Conservation (phyloP, 345 rosid genomes). For the Corchorus capsularis region DNA sequence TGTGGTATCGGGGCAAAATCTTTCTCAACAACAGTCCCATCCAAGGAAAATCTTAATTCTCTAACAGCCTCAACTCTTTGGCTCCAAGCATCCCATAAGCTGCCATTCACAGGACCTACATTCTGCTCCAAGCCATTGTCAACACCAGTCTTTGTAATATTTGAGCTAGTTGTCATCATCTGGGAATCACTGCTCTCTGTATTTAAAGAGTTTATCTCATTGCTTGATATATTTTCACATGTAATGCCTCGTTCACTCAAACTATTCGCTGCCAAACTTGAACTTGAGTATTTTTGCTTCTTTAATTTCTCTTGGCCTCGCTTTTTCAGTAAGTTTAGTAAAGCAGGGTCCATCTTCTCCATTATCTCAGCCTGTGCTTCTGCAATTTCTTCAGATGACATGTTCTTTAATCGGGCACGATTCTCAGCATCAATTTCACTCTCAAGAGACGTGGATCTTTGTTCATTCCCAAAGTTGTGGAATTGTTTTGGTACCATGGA, state of each 20-base stretch:
- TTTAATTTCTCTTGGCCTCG: conserved; percentile 62
- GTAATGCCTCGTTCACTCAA: conserved; percentile 6
- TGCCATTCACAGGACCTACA: conserved; percentile 29
- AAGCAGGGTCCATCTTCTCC: conserved; percentile 75
- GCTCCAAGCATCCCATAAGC: conserved; percentile 80
- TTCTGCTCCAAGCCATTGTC: conserved; percentile 33
- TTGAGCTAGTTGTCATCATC: conserved; percentile 31
- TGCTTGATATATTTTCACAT: conserved; percentile 31
- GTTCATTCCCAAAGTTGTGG: conserved; percentile 34
- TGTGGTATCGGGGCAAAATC: conserved; percentile 35
- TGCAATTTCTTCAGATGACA: conserved; percentile 78
- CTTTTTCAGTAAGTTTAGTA: conserved; percentile 62
- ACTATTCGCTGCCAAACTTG: conserved; percentile 23
- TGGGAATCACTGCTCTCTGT: conserved; percentile 24
- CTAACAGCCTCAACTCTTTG: conserved; percentile 82
- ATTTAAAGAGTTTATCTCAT: conserved; percentile 34
- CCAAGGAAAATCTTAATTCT: conserved; percentile 74
- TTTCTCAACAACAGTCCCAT: conserved; percentile 54
- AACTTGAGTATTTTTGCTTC: conserved; percentile 41
- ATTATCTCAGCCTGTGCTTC: conserved; percentile 80
- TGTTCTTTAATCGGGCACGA: conserved; percentile 53
- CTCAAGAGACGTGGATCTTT: conserved; percentile 49
- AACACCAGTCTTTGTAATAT: conserved; percentile 27
- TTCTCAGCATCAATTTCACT: conserved; percentile 85
- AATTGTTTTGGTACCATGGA: conserved; percentile 22